Base-by-base conservation (phyloP, 164 flowering plant species). In the Brasenia schreberi region DNA sequence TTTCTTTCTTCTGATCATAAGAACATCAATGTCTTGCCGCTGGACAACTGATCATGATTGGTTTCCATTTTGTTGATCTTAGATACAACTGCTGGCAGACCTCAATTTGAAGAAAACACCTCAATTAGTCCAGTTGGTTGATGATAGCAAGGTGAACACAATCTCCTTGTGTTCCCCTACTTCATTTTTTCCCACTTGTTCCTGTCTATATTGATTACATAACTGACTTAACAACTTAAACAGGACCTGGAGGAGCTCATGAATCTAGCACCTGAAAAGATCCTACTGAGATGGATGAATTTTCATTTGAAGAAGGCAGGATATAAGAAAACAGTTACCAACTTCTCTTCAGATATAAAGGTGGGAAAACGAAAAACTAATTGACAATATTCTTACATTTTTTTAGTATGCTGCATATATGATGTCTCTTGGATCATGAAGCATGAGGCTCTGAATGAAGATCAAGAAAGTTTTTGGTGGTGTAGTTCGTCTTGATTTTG, bases 51-150 rank as follows among this genome's bases (percentile, higher is more conserved):
- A 5, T 9, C 10, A 49, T 7, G 9, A 9, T 49, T 49, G 56
- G 56, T 49, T 49, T 14, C 53, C 16, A 49, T 14, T 49, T 7
- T 59, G 9, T 66, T 56, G 11, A 62, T 72, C 19, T 7, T 67
- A 91, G 98, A 92, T 92, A 78, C 98, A 92, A 92, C 76, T 92
- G 33, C 68, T 92, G 73, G 95, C 98, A 12, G 98, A 92, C 78
- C 96, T 92, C 75, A 88, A 92, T 80, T 76, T 92, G 71, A 89
- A 77, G 81, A 92, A 89, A 72, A 92, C 96, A 71, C 98, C 98
- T 63, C 95, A 92, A 74, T 67, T 92, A 72, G 82, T 89, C 65
- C 92, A 92, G 81, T 74, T 92, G 77, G 86, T 92, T 73, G 98
- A 80, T 79, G 96, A 88, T 71, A 80, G 85, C 68, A 77, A 82